Conservation (phyloP, 2,329 filamentous ascomycete genomes). For the Xylariaceae sp. region DNA sequence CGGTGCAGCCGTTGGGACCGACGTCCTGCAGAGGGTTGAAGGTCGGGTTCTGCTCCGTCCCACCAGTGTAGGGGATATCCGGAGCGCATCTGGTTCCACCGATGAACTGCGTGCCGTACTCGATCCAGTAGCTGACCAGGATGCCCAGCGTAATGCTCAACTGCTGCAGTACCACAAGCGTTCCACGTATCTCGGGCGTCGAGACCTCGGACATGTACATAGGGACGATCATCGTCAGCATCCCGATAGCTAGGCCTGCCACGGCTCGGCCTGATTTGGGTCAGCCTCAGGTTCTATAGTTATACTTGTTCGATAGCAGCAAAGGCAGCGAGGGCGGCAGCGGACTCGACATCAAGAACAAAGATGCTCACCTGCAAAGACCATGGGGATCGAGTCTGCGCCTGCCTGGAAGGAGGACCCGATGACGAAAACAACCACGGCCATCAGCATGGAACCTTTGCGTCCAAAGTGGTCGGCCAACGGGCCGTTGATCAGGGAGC, state of each 20-base stretch:
- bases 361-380: conserved; percentile 21
- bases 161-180: conserved; percentile 37
- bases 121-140: conserved; percentile 35
- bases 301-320: too few relatives aligned
- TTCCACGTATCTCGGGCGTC: conserved; percentile 39
- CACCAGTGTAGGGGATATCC: conserved; percentile 37
- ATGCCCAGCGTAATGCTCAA: conserved; percentile 36
- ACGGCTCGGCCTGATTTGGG: conserved; percentile 34
- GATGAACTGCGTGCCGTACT: conserved; percentile 33
- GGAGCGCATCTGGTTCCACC: conserved; percentile 39
- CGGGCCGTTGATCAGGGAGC: conserved; percentile 36
- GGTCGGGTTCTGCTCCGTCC: conserved; percentile 25
- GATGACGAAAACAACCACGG: conserved; percentile 16
- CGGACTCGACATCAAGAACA: background rate
- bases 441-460: conserved; percentile 28
- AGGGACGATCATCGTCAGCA: conserved; percentile 27
- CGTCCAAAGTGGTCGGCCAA: conserved; percentile 28
- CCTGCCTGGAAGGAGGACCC: conserved; percentile 24
- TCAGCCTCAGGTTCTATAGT: too few relatives aligned
- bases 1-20: conserved; percentile 32
- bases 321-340: too few relatives aligned
- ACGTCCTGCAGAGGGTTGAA: conserved; percentile 38
- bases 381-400: conserved; percentile 30
- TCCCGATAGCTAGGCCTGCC: conserved; percentile 36
- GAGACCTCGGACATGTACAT: conserved; percentile 33